phyloP scores from a whole-genome alignment of 75 land plant genomes.

The Cunninghamia lanceolata region DNA sequence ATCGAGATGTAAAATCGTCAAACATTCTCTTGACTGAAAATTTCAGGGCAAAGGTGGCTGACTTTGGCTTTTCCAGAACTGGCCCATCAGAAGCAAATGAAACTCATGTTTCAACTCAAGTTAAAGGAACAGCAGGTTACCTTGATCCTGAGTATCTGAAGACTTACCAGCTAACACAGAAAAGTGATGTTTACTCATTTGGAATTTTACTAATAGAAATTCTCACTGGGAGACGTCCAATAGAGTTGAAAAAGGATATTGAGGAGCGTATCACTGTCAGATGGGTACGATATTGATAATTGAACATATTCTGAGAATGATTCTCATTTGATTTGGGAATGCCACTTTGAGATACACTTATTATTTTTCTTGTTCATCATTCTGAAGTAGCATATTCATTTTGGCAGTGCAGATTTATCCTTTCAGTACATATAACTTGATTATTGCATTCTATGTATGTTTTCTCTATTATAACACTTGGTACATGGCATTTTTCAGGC shows the following conservation, averaged over 20 bases:
- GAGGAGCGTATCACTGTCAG: constrained; percentile 84
- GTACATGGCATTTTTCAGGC: constrained; percentile 50
- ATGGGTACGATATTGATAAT: constrained; percentile 92
- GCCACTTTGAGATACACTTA: background rate
- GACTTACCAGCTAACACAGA: constrained; percentile 82
- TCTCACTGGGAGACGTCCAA: constrained; percentile 87
- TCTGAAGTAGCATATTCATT: background rate
- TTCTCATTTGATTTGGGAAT: constrained; percentile 1
- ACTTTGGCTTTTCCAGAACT: constrained; percentile 92
- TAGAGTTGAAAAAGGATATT: constrained; percentile 52
- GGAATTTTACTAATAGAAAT: constrained; percentile 82
- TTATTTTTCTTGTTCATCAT: background rate
- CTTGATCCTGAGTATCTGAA: constrained; percentile 96
- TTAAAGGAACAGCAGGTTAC: constrained; percentile 97
- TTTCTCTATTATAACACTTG: background rate
- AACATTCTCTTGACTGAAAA: constrained; percentile 86
- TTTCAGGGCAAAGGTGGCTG: constrained; percentile 88
- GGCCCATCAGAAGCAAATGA: constrained; percentile 67
- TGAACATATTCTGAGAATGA: background rate
- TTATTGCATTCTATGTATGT: background rate
- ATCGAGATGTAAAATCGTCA: constrained; percentile 95
- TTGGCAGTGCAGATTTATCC: background rate
- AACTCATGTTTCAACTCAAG: constrained; percentile 91
- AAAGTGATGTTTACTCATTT: constrained; percentile 96
- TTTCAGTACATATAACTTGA: background rate